phyloP scores from a whole-genome alignment of 345 rosid genomes.

The Melaleuca alternifolia region DNA sequence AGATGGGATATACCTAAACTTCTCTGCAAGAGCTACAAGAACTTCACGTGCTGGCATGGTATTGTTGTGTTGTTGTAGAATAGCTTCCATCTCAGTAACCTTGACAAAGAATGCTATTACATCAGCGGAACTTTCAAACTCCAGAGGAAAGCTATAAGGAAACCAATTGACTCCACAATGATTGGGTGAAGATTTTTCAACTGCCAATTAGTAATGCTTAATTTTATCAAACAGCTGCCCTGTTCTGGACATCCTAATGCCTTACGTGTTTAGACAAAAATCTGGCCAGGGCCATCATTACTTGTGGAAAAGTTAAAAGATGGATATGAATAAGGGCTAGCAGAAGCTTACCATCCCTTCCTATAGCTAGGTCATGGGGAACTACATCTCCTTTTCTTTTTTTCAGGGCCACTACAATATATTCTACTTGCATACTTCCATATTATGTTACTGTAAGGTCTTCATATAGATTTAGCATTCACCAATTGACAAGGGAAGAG shows the following conservation, averaged over 20 bases:
- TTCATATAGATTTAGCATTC: neutral
- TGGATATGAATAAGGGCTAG: neutral
- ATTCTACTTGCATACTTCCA: neutral
- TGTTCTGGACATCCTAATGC: neutral
- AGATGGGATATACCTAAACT: constrained; percentile 55
- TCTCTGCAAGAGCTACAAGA: constrained; percentile 76
- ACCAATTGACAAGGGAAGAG: neutral
- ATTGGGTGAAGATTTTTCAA: neutral
- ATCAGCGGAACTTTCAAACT: neutral
- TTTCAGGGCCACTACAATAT: neutral
- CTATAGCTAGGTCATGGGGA: neutral
- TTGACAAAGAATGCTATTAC: constrained; percentile 5
- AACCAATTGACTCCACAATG: neutral
- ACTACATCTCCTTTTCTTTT: neutral
- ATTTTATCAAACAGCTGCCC: neutral
- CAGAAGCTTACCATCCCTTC: neutral
- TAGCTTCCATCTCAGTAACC: constrained; percentile 95
- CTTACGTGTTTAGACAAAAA: neutral
- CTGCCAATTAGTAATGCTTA: neutral
- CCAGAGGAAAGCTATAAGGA: neutral
- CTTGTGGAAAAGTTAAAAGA: neutral
- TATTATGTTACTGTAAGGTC: neutral
- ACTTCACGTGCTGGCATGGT: constrained; percentile 67
- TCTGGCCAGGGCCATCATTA: neutral
- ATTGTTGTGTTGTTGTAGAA: constrained; percentile 70